phyloP scores from a whole-genome alignment of 768 basidiomycete genomes.

The Mycena kentingensis region DNA sequence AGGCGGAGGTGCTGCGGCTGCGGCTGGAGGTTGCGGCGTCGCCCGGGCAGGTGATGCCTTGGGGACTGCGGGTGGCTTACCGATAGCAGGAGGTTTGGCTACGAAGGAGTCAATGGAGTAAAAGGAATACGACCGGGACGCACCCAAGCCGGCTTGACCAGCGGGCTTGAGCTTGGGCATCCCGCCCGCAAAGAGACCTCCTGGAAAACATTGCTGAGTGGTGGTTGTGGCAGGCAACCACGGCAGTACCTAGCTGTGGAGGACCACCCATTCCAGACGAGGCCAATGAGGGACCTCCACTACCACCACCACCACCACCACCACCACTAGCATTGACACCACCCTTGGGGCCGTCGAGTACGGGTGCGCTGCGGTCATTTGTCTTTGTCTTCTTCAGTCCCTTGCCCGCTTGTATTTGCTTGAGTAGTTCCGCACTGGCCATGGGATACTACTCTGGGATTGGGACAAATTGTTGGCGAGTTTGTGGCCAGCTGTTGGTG shows the following conservation, averaged over 20 bases:
- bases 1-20: conserved; percentile 41
- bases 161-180: conserved; percentile 88
- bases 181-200: conserved; percentile 83
- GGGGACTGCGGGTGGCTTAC: conserved; percentile 67
- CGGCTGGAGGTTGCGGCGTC: conserved; percentile 27
- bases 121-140: conserved; percentile 22
- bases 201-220: conserved; percentile 13
- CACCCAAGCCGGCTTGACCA: conserved; percentile 62
- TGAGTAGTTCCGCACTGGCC: not conserved
- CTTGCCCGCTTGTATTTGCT: conserved; percentile 54
- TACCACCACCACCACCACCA: conserved; percentile 33
- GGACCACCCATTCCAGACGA: conserved; percentile 47
- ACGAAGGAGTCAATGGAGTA: conserved; percentile 3
- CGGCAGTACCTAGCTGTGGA: conserved; percentile 65
- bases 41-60: conserved; percentile 35
- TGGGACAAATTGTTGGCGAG: too few relatives aligned
- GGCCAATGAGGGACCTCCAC: conserved; percentile 34
- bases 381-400: conserved; percentile 81
- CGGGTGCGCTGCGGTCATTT: conserved; percentile 77
- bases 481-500: too few relatives aligned
- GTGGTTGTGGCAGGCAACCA: not conserved
- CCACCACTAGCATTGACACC: conserved; percentile 43
- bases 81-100: conserved; percentile 67
- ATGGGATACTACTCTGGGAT: too few relatives aligned
- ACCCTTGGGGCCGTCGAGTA: conserved; percentile 49